These are phyloP conservation scores for Cantharellus anzutake DNA, from an alignment of 768 basidiomycete species.

Conservation along the genomic window DNA sequence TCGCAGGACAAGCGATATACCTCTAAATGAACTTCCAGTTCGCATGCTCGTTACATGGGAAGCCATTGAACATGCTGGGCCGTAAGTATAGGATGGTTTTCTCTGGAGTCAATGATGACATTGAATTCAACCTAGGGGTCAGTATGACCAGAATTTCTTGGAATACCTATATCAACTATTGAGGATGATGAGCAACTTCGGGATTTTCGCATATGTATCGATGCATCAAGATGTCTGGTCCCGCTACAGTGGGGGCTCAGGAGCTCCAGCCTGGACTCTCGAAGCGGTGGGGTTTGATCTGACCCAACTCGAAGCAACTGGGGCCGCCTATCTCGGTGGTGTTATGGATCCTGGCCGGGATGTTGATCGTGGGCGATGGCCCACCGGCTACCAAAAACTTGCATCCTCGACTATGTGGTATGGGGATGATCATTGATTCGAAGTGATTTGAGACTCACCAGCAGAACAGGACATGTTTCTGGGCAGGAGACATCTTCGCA, in stretches of 20 bases:
- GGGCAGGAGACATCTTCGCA: constrained; percentile 29
- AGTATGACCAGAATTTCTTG: constrained; percentile 73
- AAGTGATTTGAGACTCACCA: background rate
- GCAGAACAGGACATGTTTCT: constrained; percentile 2
- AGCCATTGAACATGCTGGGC: constrained; percentile 83
- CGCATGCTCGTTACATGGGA: constrained; percentile 95
- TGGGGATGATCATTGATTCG: background rate
- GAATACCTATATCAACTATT: constrained; percentile 54
- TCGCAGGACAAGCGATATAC: background rate
- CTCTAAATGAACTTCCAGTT: constrained; percentile 26
- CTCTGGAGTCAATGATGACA: background rate
- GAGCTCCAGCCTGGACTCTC: constrained; percentile 93
- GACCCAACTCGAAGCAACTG: constrained; percentile 54
- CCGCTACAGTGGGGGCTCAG: constrained; percentile 83
- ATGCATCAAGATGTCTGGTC: constrained; percentile 96
- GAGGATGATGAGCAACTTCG: constrained; percentile 49
- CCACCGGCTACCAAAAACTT: constrained; percentile 84
- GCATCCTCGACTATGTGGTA: constrained; percentile 78
- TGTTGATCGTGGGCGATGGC: constrained; percentile 74
- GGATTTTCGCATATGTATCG: constrained; percentile 53
- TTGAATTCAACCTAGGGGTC: constrained; percentile 26
- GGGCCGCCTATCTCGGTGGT: constrained; percentile 75
- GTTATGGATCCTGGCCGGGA: constrained; percentile 57
- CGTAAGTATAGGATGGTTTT: constrained; percentile 32
- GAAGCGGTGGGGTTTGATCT: constrained; percentile 75